phyloP scores from a whole-genome alignment of 345 rosid genomes.

The Eucalyptus sp. region DNA sequence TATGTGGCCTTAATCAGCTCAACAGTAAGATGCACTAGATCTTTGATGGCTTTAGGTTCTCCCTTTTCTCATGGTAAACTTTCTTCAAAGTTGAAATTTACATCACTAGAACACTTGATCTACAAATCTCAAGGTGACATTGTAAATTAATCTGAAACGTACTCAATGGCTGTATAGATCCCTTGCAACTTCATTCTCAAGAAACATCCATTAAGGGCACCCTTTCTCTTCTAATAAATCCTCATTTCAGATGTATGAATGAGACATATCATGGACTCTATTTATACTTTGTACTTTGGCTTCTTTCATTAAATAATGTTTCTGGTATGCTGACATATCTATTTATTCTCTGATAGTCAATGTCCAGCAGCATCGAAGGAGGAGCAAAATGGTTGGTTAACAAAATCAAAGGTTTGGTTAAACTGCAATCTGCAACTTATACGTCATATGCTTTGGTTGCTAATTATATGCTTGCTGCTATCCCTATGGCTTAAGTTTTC shows the following conservation, averaged over 20 bases:
- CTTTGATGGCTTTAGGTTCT: background rate
- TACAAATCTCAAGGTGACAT: background rate
- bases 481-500: background rate
- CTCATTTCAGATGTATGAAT: background rate
- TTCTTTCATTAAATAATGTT: background rate
- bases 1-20: background rate
- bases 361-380: constrained; percentile 78
- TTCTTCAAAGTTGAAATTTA: background rate
- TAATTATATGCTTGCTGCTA: background rate
- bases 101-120: background rate
- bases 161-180: background rate
- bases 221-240: background rate
- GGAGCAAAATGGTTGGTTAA: constrained; percentile 93
- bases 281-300: background rate
- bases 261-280: background rate
- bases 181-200: background rate
- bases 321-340: background rate
- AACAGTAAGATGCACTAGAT: background rate
- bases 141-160: background rate
- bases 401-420: constrained; percentile 69
- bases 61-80: background rate
- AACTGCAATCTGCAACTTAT: background rate
- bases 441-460: background rate
- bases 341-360: constrained; percentile 24
- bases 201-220: background rate